Evolutionary conservation across 225 moss, liverwort and hornwort species (phyloP), one percentile per base, ranked within the genome.

Genomic region (Takakia lepidozioides): DNA sequence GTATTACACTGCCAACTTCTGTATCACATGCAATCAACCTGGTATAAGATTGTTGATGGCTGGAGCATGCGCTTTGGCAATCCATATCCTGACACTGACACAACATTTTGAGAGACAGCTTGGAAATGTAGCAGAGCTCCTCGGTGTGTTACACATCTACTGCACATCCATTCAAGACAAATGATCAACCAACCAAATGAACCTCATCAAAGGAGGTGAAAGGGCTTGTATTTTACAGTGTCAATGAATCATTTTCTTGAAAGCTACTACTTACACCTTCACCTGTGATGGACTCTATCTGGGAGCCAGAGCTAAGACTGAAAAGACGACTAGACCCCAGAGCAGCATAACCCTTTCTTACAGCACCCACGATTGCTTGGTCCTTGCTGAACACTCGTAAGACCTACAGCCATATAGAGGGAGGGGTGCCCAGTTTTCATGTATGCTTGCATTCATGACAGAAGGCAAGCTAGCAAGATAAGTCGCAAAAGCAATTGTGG

Each of bases 221-320:
- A 55, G 56, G 20, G 49, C 35, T 25, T 43, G 28, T 28, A 43
- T 59, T 37, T 19, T 40, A 65, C 19, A 70, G 62, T 42, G 58
- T 54, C 54, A 66, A 75, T 61, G 54, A 70, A 70, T 70, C 66
- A 66, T 51, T 75, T 59, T 55, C 38, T 51, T 62, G 52, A 52
- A 63, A 59, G 66, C 38, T 38, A 61, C 54, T 47, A 66, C 58
- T 59, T 62, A 59, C 62, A 70, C 52, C 70, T 75, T 62, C 59
- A 70, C 62, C 59, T 56, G 59, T 62, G 62, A 58, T 59, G n/a
- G 35, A 47, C 48, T 55, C 52, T 46, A 46, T 23, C 52, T 51
- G 66, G 48, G 34, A 66, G 54, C 57, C 55, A 51, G 29, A 26
- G 49, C 47, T 51, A 61, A 20, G 49, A 37, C 55, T 55, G 70